Evolutionary conservation across 192 early-diverging fungal genomes (phyloP).

Genomic region (Coemansia umbellata): DNA sequence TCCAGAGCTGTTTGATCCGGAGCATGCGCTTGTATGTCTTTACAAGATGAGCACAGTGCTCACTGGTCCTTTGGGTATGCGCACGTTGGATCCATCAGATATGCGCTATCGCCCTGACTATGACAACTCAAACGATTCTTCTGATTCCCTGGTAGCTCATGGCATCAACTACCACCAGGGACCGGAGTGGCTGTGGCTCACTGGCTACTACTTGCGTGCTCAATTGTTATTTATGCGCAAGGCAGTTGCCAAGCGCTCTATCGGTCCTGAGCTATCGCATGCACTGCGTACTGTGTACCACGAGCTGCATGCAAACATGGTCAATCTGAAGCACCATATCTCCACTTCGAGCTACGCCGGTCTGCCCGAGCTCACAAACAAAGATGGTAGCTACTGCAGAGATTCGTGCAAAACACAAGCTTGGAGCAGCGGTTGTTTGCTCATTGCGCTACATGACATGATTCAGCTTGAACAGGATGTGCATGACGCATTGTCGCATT

Average conservation of each 20-base stretch:
- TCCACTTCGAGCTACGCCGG: conserved; percentile 76
- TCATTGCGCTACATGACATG: conserved; percentile 42
- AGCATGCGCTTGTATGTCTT: conserved; percentile 71
- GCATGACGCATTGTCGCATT: conserved; percentile 17
- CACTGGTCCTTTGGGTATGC: conserved; percentile 86
- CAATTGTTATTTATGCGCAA: conserved; percentile 65
- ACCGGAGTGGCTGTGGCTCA: conserved; percentile 96
- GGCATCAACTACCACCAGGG: conserved; percentile 99
- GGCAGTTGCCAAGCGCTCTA: conserved; percentile 8
- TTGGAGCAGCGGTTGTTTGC: conserved; percentile 60
- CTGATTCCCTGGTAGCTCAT: conserved; percentile 82
- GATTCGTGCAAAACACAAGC: conserved; percentile 93
- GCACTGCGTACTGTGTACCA: conserved; percentile 65
- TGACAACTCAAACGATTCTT: conserved; percentile 86
- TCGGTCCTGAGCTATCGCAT: conserved; percentile 14
- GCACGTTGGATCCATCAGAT: conserved; percentile 92
- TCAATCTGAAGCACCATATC: conserved; percentile 55
- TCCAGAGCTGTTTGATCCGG: conserved; percentile 83
- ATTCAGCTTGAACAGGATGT: conserved; percentile 22
- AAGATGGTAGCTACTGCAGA: conserved; percentile 70
- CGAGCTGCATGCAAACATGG: conserved; percentile 73
- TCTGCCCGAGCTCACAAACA: conserved; percentile 95
- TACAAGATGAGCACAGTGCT: conserved; percentile 64
- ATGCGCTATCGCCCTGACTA: conserved; percentile 92
- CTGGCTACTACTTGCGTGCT: conserved; percentile 86